These are phyloP conservation scores for Phlyctochytrium arcticum DNA, from an alignment of 192 early-diverging fungal species.

Conservation along the genomic window DNA sequence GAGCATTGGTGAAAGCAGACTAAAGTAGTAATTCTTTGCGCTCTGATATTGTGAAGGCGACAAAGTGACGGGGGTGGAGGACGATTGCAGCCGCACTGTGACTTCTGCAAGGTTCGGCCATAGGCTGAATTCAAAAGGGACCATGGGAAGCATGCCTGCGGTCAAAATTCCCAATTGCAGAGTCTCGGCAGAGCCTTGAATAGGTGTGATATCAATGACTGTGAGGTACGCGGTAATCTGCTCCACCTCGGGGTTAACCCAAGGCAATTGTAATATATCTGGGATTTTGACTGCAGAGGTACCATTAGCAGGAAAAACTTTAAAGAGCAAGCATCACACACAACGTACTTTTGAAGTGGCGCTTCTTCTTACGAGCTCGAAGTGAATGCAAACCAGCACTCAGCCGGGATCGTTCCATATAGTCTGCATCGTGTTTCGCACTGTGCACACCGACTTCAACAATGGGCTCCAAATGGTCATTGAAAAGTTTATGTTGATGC, in stretches of 20 bases:
- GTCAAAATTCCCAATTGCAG: constrained; percentile 7
- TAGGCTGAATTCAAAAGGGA: constrained; percentile 5
- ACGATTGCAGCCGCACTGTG: constrained; percentile 4
- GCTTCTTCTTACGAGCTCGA: constrained; percentile 6
- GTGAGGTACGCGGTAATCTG: constrained; percentile 9
- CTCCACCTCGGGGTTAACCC: not conserved
- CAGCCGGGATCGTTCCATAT: not conserved
- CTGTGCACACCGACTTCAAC: not conserved
- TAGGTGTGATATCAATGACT: constrained; percentile 1
- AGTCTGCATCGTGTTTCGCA: not conserved
- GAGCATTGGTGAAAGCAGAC: constrained; percentile 14
- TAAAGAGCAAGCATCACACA: too few relatives aligned
- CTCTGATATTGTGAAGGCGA: constrained; percentile 3
- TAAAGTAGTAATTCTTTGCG: not conserved
- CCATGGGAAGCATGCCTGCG: not conserved
- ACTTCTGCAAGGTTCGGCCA: constrained; percentile 15
- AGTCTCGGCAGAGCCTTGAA: not conserved
- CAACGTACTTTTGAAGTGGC: not conserved
- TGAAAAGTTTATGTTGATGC: constrained; percentile 62
- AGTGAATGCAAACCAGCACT: constrained; percentile 4
- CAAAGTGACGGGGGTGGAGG: not conserved
- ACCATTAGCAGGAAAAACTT: constrained; percentile 16
- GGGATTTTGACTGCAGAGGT: not conserved
- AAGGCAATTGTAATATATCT: not conserved
- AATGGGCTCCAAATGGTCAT: constrained; percentile 69